These are phyloP conservation scores for Singerocomus inundabilis DNA, from an alignment of 1,284 basidiomycete genomes.

Conservation along the genomic window DNA sequence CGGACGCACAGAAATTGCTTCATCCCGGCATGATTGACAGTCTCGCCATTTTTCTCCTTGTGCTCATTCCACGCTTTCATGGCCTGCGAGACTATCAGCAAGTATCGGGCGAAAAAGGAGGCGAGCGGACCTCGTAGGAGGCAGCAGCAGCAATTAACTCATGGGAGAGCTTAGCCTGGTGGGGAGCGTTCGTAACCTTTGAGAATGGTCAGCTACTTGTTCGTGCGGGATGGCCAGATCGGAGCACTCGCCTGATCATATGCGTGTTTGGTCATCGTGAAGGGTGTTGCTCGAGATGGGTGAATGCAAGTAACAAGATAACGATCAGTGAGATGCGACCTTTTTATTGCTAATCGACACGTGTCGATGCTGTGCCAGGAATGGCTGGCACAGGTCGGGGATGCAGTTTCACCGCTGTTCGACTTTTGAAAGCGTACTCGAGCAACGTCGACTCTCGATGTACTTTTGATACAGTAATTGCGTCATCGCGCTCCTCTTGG, in stretches of 20 bases:
- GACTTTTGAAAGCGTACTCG: too few relatives aligned
- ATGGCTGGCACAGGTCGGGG: not conserved
- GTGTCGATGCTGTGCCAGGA: too few relatives aligned
- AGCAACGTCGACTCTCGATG: too few relatives aligned
- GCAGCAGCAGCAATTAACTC: slow-evolving; percentile 32
- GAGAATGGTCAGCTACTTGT: not conserved
- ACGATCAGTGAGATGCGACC: slow-evolving; percentile 10
- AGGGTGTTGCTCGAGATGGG: not conserved
- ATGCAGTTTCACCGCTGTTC: not conserved
- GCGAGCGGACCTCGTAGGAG: slow-evolving; percentile 22
- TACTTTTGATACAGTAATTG: too few relatives aligned
- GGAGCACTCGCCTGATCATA: slow-evolving; percentile 15
- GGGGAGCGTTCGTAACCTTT: slow-evolving; percentile 38
- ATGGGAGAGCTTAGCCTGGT: slow-evolving; percentile 31
- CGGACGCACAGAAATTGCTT: slow-evolving; percentile 29
- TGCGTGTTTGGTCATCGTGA: slow-evolving; percentile 19
- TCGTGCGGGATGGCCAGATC: not conserved
- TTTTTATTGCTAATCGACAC: too few relatives aligned
- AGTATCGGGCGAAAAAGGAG: not conserved
- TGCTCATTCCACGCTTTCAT: slow-evolving; percentile 28
- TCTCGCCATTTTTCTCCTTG: slow-evolving; percentile 14
- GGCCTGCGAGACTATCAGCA: slow-evolving; percentile 22
- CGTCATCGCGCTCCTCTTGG: too few relatives aligned
- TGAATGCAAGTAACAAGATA: slow-evolving; percentile 4
- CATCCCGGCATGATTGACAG: slow-evolving; percentile 12